Conservation (phyloP, 164 flowering plant species). For the Litsea cubeba region DNA sequence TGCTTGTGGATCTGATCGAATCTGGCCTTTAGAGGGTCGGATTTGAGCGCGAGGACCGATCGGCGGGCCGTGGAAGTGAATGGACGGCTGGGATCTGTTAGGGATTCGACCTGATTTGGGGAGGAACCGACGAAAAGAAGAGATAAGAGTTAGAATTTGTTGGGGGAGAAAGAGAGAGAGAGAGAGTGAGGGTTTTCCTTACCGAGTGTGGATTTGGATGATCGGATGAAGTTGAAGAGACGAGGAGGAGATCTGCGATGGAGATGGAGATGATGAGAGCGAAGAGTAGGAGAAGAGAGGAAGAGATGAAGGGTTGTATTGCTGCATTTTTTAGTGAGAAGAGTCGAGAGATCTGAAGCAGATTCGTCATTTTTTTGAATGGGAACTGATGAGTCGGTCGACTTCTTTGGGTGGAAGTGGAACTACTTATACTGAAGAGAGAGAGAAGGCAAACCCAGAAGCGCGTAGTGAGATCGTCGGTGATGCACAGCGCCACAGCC, state of each 20-base stretch:
- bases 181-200: background rate
- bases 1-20: conserved; percentile 13
- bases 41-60: conserved; percentile 16
- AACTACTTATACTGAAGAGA: too few relatives aligned
- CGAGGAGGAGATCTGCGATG: background rate
- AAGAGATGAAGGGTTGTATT: background rate
- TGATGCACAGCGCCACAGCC: too few relatives aligned
- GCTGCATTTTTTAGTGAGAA: background rate
- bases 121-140: background rate
- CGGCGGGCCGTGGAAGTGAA: conserved; percentile 3
- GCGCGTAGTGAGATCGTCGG: too few relatives aligned
- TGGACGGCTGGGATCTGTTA: background rate
- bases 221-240: background rate
- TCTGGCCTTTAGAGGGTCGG: conserved; percentile 15
- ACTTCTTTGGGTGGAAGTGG: too few relatives aligned
- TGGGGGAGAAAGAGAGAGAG: background rate
- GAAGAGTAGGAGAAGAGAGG: background rate
- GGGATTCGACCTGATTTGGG: background rate
- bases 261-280: background rate
- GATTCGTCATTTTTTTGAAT: background rate
- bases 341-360: background rate
- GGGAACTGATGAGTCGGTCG: too few relatives aligned
- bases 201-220: background rate
- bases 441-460: too few relatives aligned
- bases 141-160: background rate